Percentiles rank a stretch among this genome's conserved stretches.
These are phyloP conservation scores for Cucurbita maxima DNA, from an alignment of 306 rosid species.

Conservation along the genomic window DNA sequence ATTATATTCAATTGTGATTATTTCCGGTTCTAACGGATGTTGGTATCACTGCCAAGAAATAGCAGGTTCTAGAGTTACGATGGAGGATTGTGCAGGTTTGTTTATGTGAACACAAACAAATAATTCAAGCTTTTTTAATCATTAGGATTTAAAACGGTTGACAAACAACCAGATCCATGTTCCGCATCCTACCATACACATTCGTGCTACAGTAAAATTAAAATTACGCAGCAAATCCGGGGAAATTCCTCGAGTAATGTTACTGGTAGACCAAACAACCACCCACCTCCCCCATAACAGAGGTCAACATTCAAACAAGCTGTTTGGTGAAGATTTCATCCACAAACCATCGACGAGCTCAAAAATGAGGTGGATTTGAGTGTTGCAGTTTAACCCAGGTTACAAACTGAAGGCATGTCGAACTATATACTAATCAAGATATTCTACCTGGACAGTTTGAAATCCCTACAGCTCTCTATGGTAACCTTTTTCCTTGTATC, in stretches of 20 bases:
- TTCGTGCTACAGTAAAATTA: neutral
- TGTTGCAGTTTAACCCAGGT: neutral
- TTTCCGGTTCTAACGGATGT: neutral
- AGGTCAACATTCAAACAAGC: neutral
- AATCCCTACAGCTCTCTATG: constrained; percentile 68
- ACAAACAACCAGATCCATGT: neutral
- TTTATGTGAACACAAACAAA: neutral
- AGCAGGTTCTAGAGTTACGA: neutral
- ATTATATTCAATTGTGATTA: neutral
- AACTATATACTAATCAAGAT: neutral
- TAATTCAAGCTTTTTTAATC: neutral
- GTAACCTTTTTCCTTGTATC: constrained; percentile 71
- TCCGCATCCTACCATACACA: constrained; percentile 1
- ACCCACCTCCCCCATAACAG: neutral
- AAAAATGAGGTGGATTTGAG: neutral
- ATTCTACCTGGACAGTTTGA: constrained; percentile 21
- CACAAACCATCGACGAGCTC: neutral
- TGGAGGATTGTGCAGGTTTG: neutral
- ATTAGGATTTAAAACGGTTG: neutral
- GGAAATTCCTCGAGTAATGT: constrained; percentile 19
- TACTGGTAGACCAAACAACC: constrained; percentile 2
- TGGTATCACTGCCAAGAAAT: neutral
- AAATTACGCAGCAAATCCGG: constrained; percentile 16
- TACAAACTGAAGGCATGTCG: neutral
- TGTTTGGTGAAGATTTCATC: neutral